Percentiles rank a stretch among this genome's conserved stretches.
Conservation (phyloP, 805 yeast species). For the Candida maris region DNA sequence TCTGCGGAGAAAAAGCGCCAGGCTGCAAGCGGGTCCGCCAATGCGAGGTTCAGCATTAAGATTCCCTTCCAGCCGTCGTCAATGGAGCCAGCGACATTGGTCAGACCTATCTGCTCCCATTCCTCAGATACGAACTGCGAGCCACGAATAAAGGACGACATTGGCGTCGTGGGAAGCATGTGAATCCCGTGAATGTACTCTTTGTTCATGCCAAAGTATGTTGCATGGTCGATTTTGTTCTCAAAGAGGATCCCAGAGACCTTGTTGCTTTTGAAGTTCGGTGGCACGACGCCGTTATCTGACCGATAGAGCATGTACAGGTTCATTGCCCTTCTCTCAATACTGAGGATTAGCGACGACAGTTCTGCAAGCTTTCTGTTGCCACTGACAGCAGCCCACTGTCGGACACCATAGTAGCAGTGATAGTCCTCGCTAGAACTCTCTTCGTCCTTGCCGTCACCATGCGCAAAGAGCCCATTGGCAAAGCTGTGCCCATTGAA, state of each 20-base stretch:
- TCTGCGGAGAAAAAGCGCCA: conserved; percentile 40
- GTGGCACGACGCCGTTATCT: conserved; percentile 50
- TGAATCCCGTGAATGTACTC: conserved; percentile 77
- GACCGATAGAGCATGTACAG: conserved; percentile 48
- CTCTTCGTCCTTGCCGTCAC: conserved; percentile 72
- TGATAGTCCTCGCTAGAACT: conserved; percentile 70
- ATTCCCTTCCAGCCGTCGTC: conserved; percentile 67
- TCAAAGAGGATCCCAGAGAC: conserved; percentile 71
- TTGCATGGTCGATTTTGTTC: conserved; percentile 68
- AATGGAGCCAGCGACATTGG: conserved; percentile 36
- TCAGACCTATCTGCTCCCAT: conserved; percentile 33
- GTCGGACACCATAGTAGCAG: conserved; percentile 62
- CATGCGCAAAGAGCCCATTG: conserved; percentile 56
- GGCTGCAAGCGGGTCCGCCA: conserved; percentile 39
- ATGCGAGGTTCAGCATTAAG: conserved; percentile 41
- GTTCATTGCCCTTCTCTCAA: conserved; percentile 53
- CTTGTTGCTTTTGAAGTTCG: conserved; percentile 49
- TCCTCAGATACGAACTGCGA: conserved; percentile 48
- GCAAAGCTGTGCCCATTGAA: conserved; percentile 76
- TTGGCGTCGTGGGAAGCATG: conserved; percentile 70
- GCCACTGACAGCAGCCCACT: conserved; percentile 61
- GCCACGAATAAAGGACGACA: conserved; percentile 51
- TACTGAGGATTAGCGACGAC: conserved; percentile 55
- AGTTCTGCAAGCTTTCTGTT: conserved; percentile 51
- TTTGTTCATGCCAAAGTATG: conserved; percentile 59